Conservation (phyloP, 148 eudicot species). For the Bassia scoparia region DNA sequence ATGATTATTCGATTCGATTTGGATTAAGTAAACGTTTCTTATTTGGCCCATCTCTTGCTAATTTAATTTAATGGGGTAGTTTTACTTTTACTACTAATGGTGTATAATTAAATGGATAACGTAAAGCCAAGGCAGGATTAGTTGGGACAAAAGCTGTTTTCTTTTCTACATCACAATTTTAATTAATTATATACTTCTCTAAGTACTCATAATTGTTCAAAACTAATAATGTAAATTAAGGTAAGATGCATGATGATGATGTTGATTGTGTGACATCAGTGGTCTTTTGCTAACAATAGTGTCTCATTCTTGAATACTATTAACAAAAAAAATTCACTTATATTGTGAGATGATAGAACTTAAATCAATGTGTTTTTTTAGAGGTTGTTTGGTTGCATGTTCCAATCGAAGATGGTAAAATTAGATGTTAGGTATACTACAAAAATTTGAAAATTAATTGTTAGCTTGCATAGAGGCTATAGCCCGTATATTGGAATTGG, state of each 20-base stretch:
- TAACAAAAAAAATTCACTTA: too few species aligned
- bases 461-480: too few species aligned
- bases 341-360: too few species aligned
- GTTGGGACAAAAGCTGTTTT: slow-evolving; percentile 17
- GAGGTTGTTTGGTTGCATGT: too few species aligned
- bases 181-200: background rate
- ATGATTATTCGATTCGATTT: slow-evolving; percentile 21
- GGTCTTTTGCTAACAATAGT: background rate
- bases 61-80: background rate
- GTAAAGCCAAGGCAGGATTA: slow-evolving; percentile 12
- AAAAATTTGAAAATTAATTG: too few species aligned
- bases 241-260: slow-evolving; percentile 2
- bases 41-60: slow-evolving; percentile 4
- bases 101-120: slow-evolving; percentile 23
- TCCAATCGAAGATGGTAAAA: too few species aligned
- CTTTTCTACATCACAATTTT: background rate
- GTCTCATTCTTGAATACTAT: too few species aligned
- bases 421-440: too few species aligned
- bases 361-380: too few species aligned
- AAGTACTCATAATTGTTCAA: background rate
- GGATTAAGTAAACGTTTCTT: slow-evolving; percentile 4
- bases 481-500: too few species aligned
- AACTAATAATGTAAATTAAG: background rate
- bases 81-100: slow-evolving; percentile 9
- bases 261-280: slow-evolving; percentile 7